Percentiles rank a stretch among this genome's conserved stretches.
phyloP scores from a whole-genome alignment of 495 filamentous ascomycete genomes.

The Baudoinia panamericana region DNA sequence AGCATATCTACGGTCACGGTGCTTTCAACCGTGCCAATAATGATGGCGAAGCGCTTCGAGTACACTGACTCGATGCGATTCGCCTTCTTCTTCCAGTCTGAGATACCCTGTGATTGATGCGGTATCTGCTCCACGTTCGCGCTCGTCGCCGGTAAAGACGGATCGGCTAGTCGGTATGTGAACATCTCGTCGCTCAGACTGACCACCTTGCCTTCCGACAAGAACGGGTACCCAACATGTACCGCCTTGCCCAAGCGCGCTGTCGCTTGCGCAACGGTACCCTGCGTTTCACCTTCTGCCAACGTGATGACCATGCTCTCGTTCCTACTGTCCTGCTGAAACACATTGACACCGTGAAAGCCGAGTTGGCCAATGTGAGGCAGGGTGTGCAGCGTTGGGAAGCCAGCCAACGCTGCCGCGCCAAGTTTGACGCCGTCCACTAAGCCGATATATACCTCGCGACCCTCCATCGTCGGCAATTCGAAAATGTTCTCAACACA shows the following conservation, averaged over 20 bases:
- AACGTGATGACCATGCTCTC: slow-evolving; percentile 91
- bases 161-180: slow-evolving; percentile 42
- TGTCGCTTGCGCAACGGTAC: slow-evolving; percentile 59
- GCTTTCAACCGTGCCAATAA: slow-evolving; percentile 77
- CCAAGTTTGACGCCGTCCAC: slow-evolving; percentile 81
- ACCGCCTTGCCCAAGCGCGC: slow-evolving; percentile 70
- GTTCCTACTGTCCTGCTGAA: slow-evolving; percentile 91
- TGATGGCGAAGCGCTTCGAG: slow-evolving; percentile 76
- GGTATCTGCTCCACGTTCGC: slow-evolving; percentile 49
- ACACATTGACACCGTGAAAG: slow-evolving; percentile 91
- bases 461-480: slow-evolving; percentile 76
- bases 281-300: slow-evolving; percentile 54
- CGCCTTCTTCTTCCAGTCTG: slow-evolving; percentile 72
- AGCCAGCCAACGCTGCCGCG: slow-evolving; percentile 70
- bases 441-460: slow-evolving; percentile 74
- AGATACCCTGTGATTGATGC: slow-evolving; percentile 66
- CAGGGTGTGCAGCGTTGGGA: slow-evolving; percentile 75
- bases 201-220: slow-evolving; percentile 83
- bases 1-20: slow-evolving; percentile 85
- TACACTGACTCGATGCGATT: slow-evolving; percentile 71
- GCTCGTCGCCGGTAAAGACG: slow-evolving; percentile 35
- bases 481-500: slow-evolving; percentile 95
- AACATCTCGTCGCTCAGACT: slow-evolving; percentile 90
- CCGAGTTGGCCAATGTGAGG: slow-evolving; percentile 65
- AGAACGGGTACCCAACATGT: slow-evolving; percentile 87